These are phyloP conservation scores for Aureobasidium subglaciale DNA, from an alignment of 2,329 filamentous ascomycete genomes.

Conservation along the genomic window DNA sequence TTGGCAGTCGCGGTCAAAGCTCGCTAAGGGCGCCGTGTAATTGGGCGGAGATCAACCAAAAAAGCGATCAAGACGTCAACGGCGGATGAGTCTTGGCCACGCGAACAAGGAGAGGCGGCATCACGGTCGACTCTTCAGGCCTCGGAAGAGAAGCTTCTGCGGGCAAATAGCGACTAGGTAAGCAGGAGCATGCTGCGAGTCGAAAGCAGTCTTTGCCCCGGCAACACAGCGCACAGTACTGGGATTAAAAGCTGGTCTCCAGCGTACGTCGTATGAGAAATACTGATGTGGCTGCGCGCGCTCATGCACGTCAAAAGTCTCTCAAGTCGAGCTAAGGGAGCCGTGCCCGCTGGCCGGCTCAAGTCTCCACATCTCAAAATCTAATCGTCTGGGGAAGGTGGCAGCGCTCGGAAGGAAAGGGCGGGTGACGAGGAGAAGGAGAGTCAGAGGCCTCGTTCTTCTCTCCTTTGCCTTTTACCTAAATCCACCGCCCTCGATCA, in stretches of 20 bases:
- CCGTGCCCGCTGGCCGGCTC: background rate
- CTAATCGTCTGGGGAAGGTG: conserved; percentile 10
- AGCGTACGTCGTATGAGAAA: background rate
- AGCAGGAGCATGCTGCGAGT: background rate
- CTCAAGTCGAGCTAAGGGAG: background rate
- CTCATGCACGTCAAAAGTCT: conserved; percentile 12
- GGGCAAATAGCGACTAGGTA: background rate
- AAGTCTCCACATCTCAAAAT: conserved; percentile 13
- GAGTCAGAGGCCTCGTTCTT: conserved; percentile 5
- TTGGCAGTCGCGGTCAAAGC: conserved; percentile 8
- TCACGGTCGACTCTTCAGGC: too few relatives aligned
- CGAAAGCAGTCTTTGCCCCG: too few relatives aligned
- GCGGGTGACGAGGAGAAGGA: conserved; percentile 4
- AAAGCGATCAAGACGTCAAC: conserved; percentile 11
- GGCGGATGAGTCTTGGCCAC: background rate
- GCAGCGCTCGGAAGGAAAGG: conserved; percentile 7
- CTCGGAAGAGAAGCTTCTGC: background rate
- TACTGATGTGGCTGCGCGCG: background rate
- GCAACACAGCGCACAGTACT: too few relatives aligned
- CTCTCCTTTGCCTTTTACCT: conserved; percentile 3
- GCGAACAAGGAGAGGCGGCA: background rate
- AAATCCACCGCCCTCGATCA: background rate
- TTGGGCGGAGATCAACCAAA: background rate
- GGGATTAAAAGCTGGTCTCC: too few relatives aligned
- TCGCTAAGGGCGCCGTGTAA: conserved; percentile 3